Evolutionary conservation across 257 asterid species (phyloP), one percentile per base, ranked within the genome.

Genomic region (Nicotiana otophora): DNA sequence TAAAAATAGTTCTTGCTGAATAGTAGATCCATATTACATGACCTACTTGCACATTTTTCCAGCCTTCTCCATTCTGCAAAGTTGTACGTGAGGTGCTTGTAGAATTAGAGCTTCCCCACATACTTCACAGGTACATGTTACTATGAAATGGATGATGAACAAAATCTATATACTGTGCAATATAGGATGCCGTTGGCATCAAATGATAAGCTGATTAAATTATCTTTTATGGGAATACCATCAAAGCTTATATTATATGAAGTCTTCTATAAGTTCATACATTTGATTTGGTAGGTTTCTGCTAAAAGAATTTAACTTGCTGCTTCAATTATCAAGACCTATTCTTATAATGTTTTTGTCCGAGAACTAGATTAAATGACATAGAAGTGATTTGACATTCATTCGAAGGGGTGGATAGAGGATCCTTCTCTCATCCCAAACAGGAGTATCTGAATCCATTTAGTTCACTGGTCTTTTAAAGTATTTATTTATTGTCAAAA

Each of bases 51-150:
- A 51, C 28, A 77, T 57, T 63, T 7, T 83, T 86, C 57, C 90
- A 96, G 99, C 91, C 94, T 82, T 96, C 98, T 20, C 98, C 99
- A 10, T 92, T 96, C 82, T 93, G 98, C 92, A 94, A 94, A 92
- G 91, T 94, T 85, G 99, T 94, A 3, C 95, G 97, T 7, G 98
- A 96, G 91, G 89, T 85, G 60, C 97, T 96, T 30, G 97, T 94
- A 72, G 98, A 96, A 87, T 84, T 94, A 80, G 98, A 94, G 91
- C 93, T 94, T 66, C 98, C 98, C 86, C 99, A 94, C 90, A 89
- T 92, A 89, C 93, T 89, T 70, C 95, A 85, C 91, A 96, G 97
- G 99, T 96, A 85, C 83, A 48, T 46, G 39, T 58, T 83, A 20
- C 57, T 20, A 30, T 15, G 33, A 31, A 69, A 51, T 75, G 80